These are phyloP conservation scores for Lasiodiplodia theobromae DNA, from an alignment of 2,329 filamentous ascomycete genomes.

Conservation along the genomic window DNA sequence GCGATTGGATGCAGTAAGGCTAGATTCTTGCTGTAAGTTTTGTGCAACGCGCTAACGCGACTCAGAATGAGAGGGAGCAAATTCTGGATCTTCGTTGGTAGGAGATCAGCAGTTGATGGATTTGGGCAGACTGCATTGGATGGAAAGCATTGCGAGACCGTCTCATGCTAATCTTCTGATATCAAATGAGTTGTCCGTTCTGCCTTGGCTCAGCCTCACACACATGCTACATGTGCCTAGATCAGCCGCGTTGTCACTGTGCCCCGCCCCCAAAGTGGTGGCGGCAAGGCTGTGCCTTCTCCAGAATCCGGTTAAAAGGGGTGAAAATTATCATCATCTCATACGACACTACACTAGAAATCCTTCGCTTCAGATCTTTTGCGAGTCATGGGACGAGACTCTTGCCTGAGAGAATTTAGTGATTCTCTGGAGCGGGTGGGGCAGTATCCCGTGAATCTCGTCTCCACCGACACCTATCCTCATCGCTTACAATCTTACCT, in stretches of 20 bases:
- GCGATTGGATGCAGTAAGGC: not conserved
- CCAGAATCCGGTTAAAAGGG: not conserved
- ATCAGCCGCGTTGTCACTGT: not conserved
- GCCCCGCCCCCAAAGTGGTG: too few relatives aligned
- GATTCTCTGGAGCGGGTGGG: not conserved
- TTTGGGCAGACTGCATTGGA: not conserved
- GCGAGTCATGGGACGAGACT: not conserved
- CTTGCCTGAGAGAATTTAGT: not conserved
- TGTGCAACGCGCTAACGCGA: not conserved
- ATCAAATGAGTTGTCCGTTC: not conserved
- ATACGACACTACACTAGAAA: too few relatives aligned
- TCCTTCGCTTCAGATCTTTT: too few relatives aligned
- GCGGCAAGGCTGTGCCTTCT: not conserved
- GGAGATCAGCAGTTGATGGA: not conserved
- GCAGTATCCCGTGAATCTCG: not conserved
- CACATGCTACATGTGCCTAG: not conserved
- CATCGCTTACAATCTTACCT: not conserved
- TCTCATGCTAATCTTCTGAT: not conserved
- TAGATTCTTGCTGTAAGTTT: not conserved
- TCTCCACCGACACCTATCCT: not conserved
- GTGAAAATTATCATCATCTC: not conserved
- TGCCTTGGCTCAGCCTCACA: not conserved
- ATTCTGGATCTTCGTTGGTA: not conserved
- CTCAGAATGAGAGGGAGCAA: not conserved
- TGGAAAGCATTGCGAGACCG: not conserved